Evolutionary conservation across 257 asterid species (phyloP), one percentile per base, ranked within the genome.

Genomic region (Solanum gandarillasii): DNA sequence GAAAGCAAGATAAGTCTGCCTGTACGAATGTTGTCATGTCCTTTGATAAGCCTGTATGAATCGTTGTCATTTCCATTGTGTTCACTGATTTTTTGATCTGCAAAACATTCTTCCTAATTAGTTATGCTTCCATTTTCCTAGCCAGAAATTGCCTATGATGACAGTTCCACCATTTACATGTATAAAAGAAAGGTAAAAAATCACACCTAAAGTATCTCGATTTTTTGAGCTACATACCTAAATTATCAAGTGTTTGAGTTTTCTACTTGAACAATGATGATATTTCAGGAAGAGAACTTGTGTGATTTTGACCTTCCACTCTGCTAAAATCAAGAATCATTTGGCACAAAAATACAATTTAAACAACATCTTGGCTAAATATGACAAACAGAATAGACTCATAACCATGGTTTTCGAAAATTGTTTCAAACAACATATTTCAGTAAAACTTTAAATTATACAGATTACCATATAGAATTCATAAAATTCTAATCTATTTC

Each of bases 1-100:
- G 87, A 46, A 90, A 90, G 88, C 91, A 87, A 31, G 90, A 62
- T 4, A 90, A 86, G 74, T 90, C 90, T 21, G 90, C 91, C 34
- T 88, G 90, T 36, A 91, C 90, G 11, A 88, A 90, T 2, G 89
- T 89, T 6, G 91, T 86, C 52, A 20, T 34, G 16, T 58, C 88
- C 5, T 86, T 83, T 4, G 84, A 73, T 9, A 73, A 87, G 70
- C 71, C 13, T 62, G 31, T n/a, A 62, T 1, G 14, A 0, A 62
- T n/a, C 4, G 31, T 62, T 9, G 71, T n/a, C 31, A 62, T 62
- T 34, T 18, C 1, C 43, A 34, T n/a, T 20, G 29, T 73, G 14
- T 35, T 32, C 48, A 35, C 83, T 75, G 55, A 5, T 11, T 36
- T 75, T n/a, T 75, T 75, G 11, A 75, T 36, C 83, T 35, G 55